A percentile compares a stretch with the other conserved stretches of the same genome.
Evolutionary conservation across 352 stramenopile species (phyloP).

Genomic region (Blastocystis sp.): DNA sequence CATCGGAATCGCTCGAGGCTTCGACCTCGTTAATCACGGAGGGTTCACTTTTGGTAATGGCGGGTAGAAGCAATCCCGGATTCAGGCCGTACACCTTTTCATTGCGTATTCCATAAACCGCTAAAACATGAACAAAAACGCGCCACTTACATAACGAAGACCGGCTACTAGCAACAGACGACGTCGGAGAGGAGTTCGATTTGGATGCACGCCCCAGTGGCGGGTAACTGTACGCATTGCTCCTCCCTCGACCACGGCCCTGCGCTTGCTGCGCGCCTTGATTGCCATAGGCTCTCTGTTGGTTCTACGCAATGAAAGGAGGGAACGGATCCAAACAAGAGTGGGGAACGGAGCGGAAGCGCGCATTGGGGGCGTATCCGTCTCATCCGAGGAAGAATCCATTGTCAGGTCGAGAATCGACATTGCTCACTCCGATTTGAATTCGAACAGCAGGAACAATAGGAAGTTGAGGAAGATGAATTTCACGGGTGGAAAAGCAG

Average conservation of each 20-base stretch:
- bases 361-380: neutral
- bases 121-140: neutral
- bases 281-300: too few species aligned
- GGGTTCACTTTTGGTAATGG: neutral
- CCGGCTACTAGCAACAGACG: too few species aligned
- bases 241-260: too few species aligned
- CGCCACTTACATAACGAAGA: neutral
- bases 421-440: neutral
- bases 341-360: neutral
- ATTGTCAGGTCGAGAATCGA: slow-evolving; percentile 12
- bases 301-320: too few species aligned
- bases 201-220: too few species aligned
- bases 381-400: slow-evolving; percentile 14
- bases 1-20: neutral
- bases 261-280: too few species aligned
- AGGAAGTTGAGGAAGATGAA: too few species aligned
- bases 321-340: neutral
- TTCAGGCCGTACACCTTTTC: neutral
- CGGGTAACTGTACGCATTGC: too few species aligned
- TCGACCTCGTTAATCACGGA: neutral
- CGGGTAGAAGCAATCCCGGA: neutral
- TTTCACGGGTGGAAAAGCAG: too few species aligned
- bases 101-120: neutral
- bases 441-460: too few species aligned
- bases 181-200: too few species aligned